Evolutionary conservation across 2,329 filamentous ascomycete genomes (phyloP), one percentile per base, ranked within the genome.

Genomic region (Aureobasidium uvarum): DNA sequence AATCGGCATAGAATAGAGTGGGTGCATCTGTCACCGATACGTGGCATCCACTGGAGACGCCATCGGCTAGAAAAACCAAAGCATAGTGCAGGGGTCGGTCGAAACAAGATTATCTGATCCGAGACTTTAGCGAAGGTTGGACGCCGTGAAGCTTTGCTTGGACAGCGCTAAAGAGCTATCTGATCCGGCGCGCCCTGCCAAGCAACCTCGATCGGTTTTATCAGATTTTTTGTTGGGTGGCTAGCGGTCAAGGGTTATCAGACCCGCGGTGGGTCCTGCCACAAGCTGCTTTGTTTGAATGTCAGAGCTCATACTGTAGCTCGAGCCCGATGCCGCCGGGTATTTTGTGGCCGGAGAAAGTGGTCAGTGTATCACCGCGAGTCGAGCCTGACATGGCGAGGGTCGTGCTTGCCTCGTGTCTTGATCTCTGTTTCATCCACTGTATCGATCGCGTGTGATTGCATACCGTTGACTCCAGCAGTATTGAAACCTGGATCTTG

Each of bases 71-170:
- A 58, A 4, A 16, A 7, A 45, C 54, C 20, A 14, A 10, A 18
- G 20, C 28, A 39, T 25, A 1, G 18, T 59, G 31, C 56, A 60
- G 41, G 25, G 41, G 23, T 45, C 2, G 28, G 31, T 39, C 31
- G 11, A 65, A 58, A 58, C 39, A 46, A 58, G 43, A 56, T 65
- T 65, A 65, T 65, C 62, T 38, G 62, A 65, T 65, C 62, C 62
- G 62, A 56, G 23, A 10, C 18, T 11, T 46, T 54, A 63, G 60
- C 46, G 48, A 38, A n/a, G 2, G n/a, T 46, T 20, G 56, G 31
- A 38, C 38, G 39, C 18, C 23, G 6, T 5, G 43, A 46, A 50
- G 43, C 31, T 51, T 62, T 50, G 6, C 5, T 36, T 13, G 33
- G 41, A 20, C 7, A 10, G 41, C 38, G 56, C 56, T 59, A 59